A percentile compares a stretch with the other conserved stretches of the same genome.
Evolutionary conservation across 1,139 yeast genomes (phyloP).

Genomic region (Nadsonia starkeyi-henricii): DNA sequence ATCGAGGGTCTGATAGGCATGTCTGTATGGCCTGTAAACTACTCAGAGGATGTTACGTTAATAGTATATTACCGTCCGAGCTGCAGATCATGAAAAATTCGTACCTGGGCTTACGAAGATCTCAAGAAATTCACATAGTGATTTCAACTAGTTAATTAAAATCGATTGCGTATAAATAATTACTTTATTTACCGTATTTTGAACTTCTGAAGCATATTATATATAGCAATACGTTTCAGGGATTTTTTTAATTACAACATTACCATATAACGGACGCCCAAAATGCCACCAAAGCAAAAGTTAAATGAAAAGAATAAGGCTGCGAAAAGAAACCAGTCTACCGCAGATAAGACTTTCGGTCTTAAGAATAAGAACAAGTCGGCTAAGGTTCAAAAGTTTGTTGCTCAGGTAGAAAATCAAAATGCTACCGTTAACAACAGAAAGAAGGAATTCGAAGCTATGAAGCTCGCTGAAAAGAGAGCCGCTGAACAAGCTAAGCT

Average conservation of each 20-base stretch:
- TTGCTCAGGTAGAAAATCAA: constrained; percentile 63
- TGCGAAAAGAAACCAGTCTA: constrained; percentile 51
- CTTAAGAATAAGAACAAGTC: constrained; percentile 72
- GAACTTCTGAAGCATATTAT: too few relatives aligned
- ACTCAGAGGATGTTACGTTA: not conserved
- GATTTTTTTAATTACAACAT: too few relatives aligned
- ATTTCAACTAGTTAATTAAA: too few relatives aligned
- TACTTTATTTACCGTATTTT: too few relatives aligned
- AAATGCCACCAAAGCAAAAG: constrained; percentile 47
- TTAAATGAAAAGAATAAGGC: constrained; percentile 48
- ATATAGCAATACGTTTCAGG: too few relatives aligned
- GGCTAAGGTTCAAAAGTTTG: constrained; percentile 76
- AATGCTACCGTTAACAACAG: constrained; percentile 36
- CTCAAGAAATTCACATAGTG: too few relatives aligned
- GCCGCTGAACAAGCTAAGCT: constrained; percentile 81
- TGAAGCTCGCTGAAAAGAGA: constrained; percentile 72
- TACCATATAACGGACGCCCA: not conserved
- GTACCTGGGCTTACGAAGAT: not conserved
- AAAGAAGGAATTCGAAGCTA: constrained; percentile 63
- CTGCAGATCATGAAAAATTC: not conserved
- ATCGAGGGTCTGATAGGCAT: too few relatives aligned
- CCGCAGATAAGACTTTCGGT: constrained; percentile 89
- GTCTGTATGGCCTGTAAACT: not conserved
- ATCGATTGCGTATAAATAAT: too few relatives aligned
- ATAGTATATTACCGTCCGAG: not conserved